Evolutionary conservation across 805 yeast genomes (phyloP).

Genomic region (Candida stauntonica): DNA sequence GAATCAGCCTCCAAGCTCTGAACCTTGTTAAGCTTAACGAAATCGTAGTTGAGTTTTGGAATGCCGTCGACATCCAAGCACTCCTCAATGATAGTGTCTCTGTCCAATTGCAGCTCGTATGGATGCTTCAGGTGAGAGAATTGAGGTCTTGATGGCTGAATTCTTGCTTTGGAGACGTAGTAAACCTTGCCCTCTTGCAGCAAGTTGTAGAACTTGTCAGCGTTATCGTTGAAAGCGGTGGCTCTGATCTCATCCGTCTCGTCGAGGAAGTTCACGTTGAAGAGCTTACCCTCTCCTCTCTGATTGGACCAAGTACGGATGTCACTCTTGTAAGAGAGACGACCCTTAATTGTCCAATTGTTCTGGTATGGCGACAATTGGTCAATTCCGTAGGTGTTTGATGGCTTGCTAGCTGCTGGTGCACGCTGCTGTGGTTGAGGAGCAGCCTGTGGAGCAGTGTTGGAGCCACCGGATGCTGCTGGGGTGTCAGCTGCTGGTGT

Average conservation of each 20-base stretch:
- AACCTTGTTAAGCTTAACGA: conserved; percentile 63
- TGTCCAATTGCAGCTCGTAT: conserved; percentile 78
- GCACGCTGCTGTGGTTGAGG: conserved; percentile 14
- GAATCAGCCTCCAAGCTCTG: conserved; percentile 66
- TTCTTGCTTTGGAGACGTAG: conserved; percentile 74
- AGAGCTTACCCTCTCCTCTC: conserved; percentile 85
- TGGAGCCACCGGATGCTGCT: conserved; percentile 12
- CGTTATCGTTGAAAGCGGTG: conserved; percentile 86
- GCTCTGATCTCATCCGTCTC: conserved; percentile 96
- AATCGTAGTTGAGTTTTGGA: conserved; percentile 76
- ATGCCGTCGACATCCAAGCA: conserved; percentile 60
- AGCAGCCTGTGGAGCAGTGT: conserved; percentile 9
- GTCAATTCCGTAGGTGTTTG: conserved; percentile 67
- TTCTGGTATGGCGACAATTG: conserved; percentile 88
- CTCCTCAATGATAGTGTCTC: conserved; percentile 71
- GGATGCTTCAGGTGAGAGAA: conserved; percentile 82
- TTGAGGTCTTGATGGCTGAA: conserved; percentile 80
- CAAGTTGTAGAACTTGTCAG: conserved; percentile 69
- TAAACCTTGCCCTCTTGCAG: conserved; percentile 89
- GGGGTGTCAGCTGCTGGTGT: conserved; percentile 24
- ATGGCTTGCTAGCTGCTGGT: conserved; percentile 25
- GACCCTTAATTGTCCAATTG: conserved; percentile 88
- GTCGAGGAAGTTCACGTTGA: conserved; percentile 83
- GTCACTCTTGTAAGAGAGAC: conserved; percentile 85
- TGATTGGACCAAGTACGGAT: conserved; percentile 83